Evolutionary conservation across 2,329 filamentous ascomycete species (phyloP).

Genomic region (Hymenoscyphus occultus): DNA sequence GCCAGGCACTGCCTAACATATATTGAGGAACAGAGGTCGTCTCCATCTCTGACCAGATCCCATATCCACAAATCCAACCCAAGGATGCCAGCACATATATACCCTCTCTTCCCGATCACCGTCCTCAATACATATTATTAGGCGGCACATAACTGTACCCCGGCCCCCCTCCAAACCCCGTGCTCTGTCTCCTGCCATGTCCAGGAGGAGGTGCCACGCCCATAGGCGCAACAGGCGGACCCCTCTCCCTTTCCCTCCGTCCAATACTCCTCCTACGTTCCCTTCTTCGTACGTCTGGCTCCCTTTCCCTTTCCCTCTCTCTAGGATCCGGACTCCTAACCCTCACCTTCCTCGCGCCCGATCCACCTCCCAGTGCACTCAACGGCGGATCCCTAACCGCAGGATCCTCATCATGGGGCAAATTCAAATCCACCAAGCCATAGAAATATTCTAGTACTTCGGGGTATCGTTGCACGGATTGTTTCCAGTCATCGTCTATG

Average conservation of each 20-base stretch:
- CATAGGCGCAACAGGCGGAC: slow-evolving; percentile 13
- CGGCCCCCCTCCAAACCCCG: slow-evolving; percentile 8
- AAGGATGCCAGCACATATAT: neutral
- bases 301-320: slow-evolving; percentile 19
- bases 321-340: slow-evolving; percentile 28
- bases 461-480: slow-evolving; percentile 71
- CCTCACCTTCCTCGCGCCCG: slow-evolving; percentile 27
- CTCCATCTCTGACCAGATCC: neutral
- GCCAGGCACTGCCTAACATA: too few species aligned
- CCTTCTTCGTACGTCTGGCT: slow-evolving; percentile 17
- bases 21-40: neutral
- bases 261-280: slow-evolving; percentile 19
- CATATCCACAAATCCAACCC: neutral
- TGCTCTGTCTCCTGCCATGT: slow-evolving; percentile 6
- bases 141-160: slow-evolving; percentile 17
- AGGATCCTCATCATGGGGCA: slow-evolving; percentile 61
- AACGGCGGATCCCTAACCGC: slow-evolving; percentile 59
- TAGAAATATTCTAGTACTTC: slow-evolving; percentile 83
- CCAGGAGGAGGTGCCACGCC: neutral
- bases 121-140: neutral
- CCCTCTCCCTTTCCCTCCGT: slow-evolving; percentile 18
- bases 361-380: slow-evolving; percentile 38
- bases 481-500: slow-evolving; percentile 76
- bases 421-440: slow-evolving; percentile 61
- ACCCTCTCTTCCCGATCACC: neutral